Evolutionary conservation across 306 rosid genomes (phyloP).

Genomic region (Rosa persica): DNA sequence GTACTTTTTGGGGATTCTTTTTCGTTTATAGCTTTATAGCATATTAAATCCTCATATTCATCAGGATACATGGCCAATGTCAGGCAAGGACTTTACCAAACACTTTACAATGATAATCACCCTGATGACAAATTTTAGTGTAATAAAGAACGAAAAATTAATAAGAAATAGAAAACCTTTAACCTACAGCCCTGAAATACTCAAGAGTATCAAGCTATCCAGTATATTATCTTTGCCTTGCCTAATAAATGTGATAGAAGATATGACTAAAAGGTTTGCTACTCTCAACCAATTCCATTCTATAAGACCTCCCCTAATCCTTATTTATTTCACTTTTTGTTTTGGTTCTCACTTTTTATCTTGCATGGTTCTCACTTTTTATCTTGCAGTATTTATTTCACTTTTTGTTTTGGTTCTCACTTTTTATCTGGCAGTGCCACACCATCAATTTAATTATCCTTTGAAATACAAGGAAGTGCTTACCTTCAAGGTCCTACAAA

Average conservation of each 20-base stretch:
- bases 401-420: background rate
- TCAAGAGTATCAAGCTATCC: background rate
- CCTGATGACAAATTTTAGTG: background rate
- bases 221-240: background rate
- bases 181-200: background rate
- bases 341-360: background rate
- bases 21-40: too few species aligned
- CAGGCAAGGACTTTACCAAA: background rate
- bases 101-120: background rate
- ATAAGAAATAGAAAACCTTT: background rate
- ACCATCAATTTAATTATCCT: background rate
- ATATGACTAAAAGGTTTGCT: background rate
- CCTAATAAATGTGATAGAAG: background rate
- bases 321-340: background rate
- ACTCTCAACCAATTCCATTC: background rate
- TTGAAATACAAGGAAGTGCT: background rate
- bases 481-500: conserved; percentile 32
- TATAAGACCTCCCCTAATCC: background rate
- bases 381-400: too few species aligned
- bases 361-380: background rate
- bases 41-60: background rate
- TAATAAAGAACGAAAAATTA: background rate
- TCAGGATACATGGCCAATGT: background rate
- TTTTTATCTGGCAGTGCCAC: background rate
- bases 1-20: background rate